Evolutionary conservation across 106 monocot species (phyloP), one percentile per base, ranked within the genome.

Genomic region (Cymbidium sinense): DNA sequence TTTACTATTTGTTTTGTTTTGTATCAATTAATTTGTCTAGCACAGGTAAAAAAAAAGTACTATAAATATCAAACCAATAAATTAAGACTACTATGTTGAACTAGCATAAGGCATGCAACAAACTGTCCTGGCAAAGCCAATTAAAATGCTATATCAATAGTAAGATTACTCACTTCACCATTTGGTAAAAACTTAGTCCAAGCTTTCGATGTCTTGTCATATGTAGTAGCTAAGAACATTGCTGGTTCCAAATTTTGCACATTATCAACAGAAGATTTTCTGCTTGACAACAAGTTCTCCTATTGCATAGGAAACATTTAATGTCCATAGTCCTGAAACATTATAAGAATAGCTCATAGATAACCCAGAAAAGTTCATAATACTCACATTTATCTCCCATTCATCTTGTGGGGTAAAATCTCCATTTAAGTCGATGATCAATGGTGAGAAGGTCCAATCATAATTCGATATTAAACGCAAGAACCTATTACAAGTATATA

Each of bases 141-240:
- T 67, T 29, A 67, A 33, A 67, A 67, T 15, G 25, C n/a, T 33
- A 23, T 33, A 67, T 67, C 29, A 67, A 15, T 33, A 13, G 2
- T n/a, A 5, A 34, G 20, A 76, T 27, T 52, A 76, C 85, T 78
- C 55, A 96, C 96, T 64, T 47, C n/a, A 77, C 75, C 88, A 77
- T 51, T 98, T 76, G 98, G 98, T 23, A 89, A 88, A 7, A 34
- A 75, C 37, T 85, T 95, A 21, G 94, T 99, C 99, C 99, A 99
- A 34, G 95, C 92, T 83, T 92, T 87, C 75, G 99, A 99, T 35
- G 36, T 34, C 80, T 87, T 99, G 80, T 99, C 99, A 85, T 94
- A 92, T 34, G 90, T 81, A 54, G 99, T 87, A 70, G 94, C 99
- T 85, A 99, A 86, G 58, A 92, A 99, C 90, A 99, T 89, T 70